These are phyloP conservation scores for Chloris gayana DNA, from an alignment of 176 grass and related monocot genomes.

Conservation along the genomic window DNA sequence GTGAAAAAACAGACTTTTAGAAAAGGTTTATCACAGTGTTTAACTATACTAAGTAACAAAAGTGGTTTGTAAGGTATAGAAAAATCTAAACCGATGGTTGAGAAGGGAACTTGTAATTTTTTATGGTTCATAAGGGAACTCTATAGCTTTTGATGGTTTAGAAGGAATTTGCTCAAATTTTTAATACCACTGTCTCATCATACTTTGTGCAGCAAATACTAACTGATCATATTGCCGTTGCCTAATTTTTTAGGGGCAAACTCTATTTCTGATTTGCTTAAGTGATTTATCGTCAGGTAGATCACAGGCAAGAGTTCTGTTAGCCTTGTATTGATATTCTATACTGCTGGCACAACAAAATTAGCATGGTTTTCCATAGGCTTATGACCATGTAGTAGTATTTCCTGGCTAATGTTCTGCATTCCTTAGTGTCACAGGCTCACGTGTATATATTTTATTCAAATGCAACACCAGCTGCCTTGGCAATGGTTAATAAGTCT, in stretches of 20 bases:
- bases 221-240: neutral
- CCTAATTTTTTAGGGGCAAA: neutral
- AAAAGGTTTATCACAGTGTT: no score
- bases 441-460: neutral
- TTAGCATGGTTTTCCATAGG: neutral
- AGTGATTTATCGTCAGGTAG: neutral
- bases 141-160: no score
- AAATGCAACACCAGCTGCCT: neutral
- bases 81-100: no score
- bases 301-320: neutral
- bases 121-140: no score
- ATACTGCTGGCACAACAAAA: neutral
- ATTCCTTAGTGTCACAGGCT: neutral
- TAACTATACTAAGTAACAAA: no score
- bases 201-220: neutral
- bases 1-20: no score
- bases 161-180: no score
- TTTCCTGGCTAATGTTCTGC: conserved; percentile 3
- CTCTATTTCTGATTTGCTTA: neutral
- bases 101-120: no score
- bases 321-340: neutral
- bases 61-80: no score
- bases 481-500: neutral
- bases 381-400: neutral
- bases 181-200: neutral